Conservation (phyloP, 2,329 filamentous ascomycete species). For the Sclerotinia nivalis region DNA sequence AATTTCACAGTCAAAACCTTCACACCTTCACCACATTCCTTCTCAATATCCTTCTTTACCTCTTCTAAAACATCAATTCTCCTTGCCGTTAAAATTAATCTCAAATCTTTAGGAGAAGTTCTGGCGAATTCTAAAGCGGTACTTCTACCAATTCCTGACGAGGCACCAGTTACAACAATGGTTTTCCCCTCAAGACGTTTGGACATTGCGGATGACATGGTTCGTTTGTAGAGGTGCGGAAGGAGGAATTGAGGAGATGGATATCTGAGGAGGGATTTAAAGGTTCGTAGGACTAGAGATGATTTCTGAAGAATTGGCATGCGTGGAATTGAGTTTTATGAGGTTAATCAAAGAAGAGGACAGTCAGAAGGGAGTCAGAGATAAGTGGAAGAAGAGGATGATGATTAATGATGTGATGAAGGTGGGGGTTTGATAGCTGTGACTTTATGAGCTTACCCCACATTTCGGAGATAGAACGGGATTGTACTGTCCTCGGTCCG, state of each 20-base stretch:
- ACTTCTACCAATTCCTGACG: slow-evolving; percentile 82
- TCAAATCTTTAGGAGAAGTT: slow-evolving; percentile 75
- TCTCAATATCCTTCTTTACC: slow-evolving; percentile 72
- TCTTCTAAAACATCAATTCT: slow-evolving; percentile 76
- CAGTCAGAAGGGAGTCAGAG: background rate
- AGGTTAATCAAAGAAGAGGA: background rate
- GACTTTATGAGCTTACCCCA: slow-evolving; percentile 11
- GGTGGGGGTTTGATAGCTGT: slow-evolving; percentile 18
- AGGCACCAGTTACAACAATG: slow-evolving; percentile 86
- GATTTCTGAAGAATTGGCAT: slow-evolving; percentile 3
- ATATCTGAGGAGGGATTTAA: slow-evolving; percentile 8
- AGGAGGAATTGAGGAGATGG: slow-evolving; percentile 1
- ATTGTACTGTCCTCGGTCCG: slow-evolving; percentile 10
- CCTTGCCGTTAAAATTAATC: slow-evolving; percentile 85
- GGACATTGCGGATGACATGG: slow-evolving; percentile 67
- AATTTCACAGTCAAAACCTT: slow-evolving; percentile 81
- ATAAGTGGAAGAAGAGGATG: background rate
- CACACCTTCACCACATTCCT: slow-evolving; percentile 76
- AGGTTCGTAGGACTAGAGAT: background rate
- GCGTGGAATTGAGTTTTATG: background rate
- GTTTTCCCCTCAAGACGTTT: slow-evolving; percentile 93
- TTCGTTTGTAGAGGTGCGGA: slow-evolving; percentile 39
- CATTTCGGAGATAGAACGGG: slow-evolving; percentile 21
- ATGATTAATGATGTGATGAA: background rate
- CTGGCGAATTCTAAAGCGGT: slow-evolving; percentile 91